Conservation (phyloP, 768 basidiomycete genomes). For the Lactarius pseudohatsudake region DNA sequence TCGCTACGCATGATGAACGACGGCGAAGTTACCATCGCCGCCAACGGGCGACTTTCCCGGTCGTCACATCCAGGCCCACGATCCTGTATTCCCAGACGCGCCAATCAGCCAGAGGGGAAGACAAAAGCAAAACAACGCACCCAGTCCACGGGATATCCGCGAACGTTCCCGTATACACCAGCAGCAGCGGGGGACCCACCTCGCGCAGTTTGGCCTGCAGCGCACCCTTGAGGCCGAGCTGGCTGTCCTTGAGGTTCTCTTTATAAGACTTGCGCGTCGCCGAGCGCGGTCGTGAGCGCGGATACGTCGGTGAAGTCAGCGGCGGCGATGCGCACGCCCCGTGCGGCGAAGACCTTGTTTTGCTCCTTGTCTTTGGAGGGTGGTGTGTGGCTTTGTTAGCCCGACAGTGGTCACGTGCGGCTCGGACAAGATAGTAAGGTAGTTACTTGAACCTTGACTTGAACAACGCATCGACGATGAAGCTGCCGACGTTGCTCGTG, state of each 20-base stretch:
- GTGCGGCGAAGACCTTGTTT: constrained; percentile 12
- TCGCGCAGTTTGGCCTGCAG: constrained; percentile 22
- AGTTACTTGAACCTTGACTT: too few species aligned
- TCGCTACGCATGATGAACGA: constrained; percentile 29
- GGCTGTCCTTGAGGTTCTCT: constrained; percentile 6
- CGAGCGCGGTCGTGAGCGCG: constrained; percentile 21
- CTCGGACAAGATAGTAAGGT: too few species aligned
- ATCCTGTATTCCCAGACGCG: background rate
- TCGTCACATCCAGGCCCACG: constrained; percentile 16
- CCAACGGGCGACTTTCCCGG: constrained; percentile 24
- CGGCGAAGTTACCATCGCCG: constrained; percentile 24
- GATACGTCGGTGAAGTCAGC: constrained; percentile 20
- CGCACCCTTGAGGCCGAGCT: constrained; percentile 14
- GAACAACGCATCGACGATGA: constrained; percentile 28
- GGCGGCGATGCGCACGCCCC: constrained; percentile 21
- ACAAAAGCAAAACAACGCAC: constrained; percentile 7
- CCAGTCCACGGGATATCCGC: constrained; percentile 17
- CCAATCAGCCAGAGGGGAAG: background rate
- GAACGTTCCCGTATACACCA: constrained; percentile 27
- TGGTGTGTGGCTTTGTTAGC: background rate
- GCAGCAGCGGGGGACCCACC: constrained; percentile 24
- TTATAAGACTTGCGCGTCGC: constrained; percentile 22
- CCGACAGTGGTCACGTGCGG: too few species aligned
- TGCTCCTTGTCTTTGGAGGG: constrained; percentile 7
- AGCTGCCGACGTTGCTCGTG: constrained; percentile 22